phyloP scores from a whole-genome alignment of 352 stramenopile genomes.

The Phytophthora meadii region DNA sequence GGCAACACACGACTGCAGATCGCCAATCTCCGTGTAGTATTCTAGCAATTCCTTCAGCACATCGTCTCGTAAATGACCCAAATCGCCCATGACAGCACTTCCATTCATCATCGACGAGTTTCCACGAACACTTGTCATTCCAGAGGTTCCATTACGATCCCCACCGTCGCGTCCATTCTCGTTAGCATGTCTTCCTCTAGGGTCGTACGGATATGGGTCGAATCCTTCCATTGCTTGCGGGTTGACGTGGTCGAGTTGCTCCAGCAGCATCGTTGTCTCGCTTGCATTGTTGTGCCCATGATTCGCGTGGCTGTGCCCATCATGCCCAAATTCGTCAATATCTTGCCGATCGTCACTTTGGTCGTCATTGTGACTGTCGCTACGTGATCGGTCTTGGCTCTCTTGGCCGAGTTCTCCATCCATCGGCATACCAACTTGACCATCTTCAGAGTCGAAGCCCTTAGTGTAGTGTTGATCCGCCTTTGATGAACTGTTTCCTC shows the following conservation, averaged over 20 bases:
- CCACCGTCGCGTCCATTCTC: slow-evolving; percentile 41
- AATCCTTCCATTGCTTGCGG: slow-evolving; percentile 89
- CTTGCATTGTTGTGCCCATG: slow-evolving; percentile 50
- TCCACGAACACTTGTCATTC: slow-evolving; percentile 35
- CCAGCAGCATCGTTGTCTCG: slow-evolving; percentile 78
- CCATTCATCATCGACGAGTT: slow-evolving; percentile 76
- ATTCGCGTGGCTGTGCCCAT: slow-evolving; percentile 26
- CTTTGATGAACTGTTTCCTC: slow-evolving; percentile 7
- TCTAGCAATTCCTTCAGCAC: slow-evolving; percentile 89
- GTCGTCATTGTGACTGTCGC: slow-evolving; percentile 21
- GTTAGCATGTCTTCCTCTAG: slow-evolving; percentile 26
- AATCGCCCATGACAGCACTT: slow-evolving; percentile 77
- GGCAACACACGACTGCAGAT: slow-evolving; percentile 86
- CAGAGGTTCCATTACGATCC: slow-evolving; percentile 35
- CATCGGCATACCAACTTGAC: slow-evolving; percentile 33
- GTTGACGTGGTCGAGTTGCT: slow-evolving; percentile 89
- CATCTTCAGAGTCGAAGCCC: slow-evolving; percentile 16
- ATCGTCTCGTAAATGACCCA: slow-evolving; percentile 72
- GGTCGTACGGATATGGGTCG: slow-evolving; percentile 85
- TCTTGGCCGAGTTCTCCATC: slow-evolving; percentile 25
- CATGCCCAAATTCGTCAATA: slow-evolving; percentile 26
- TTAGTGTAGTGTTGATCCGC: slow-evolving; percentile 12
- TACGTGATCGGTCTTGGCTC: slow-evolving; percentile 14
- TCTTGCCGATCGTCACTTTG: slow-evolving; percentile 23
- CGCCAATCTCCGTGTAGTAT: slow-evolving; percentile 87